These are phyloP conservation scores for Plasmodium knowlesi DNA, from an alignment of 169 alveolate species.

Conservation along the genomic window DNA sequence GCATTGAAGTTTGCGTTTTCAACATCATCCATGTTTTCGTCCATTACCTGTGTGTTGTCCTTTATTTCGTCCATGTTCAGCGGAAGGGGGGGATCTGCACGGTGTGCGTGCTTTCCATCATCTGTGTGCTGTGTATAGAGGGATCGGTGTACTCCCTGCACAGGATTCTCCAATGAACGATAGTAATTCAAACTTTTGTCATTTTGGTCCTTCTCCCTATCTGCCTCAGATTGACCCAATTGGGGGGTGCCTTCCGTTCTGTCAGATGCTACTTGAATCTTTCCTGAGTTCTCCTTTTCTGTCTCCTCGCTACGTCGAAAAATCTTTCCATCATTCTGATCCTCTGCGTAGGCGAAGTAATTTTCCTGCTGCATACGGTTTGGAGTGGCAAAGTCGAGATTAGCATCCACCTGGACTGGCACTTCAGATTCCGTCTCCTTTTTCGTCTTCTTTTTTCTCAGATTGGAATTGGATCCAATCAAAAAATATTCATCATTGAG, in stretches of 20 bases:
- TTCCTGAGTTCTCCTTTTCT: background rate
- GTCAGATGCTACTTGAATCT: background rate
- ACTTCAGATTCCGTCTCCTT: background rate
- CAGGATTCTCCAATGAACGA: too few species aligned
- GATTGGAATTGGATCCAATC: background rate
- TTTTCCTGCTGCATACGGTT: background rate
- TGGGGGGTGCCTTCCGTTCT: background rate
- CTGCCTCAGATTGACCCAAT: background rate
- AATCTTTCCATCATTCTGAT: background rate
- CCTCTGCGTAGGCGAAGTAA: background rate
- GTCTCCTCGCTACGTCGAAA: background rate
- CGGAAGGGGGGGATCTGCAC: background rate
- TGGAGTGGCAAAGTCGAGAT: background rate
- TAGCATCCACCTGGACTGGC: background rate
- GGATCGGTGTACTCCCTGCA: background rate
- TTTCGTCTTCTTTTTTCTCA: background rate
- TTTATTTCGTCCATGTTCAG: background rate
- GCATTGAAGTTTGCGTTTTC: background rate
- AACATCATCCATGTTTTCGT: background rate
- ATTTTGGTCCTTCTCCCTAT: background rate
- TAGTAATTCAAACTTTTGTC: too few species aligned
- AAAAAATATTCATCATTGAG: constrained; percentile 20
- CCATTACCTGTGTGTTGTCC: background rate
- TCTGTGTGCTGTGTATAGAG: background rate
- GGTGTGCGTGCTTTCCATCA: background rate